phyloP scores from a whole-genome alignment of 345 rosid genomes.

The Euphorbia pulcherrima region DNA sequence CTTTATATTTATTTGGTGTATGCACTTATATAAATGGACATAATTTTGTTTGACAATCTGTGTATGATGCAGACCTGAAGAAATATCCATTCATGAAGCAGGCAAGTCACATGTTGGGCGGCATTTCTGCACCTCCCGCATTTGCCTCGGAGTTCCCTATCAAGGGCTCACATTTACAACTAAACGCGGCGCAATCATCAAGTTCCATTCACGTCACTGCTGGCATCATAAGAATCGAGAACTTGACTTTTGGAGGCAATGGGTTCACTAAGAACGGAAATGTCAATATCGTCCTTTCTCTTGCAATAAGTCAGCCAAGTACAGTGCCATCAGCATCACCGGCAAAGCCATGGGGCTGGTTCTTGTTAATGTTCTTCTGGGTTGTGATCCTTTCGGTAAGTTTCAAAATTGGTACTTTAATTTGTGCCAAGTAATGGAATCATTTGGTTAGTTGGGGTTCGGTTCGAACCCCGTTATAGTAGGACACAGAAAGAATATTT shows the following conservation, averaged over 20 bases:
- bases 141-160: constrained; percentile 64
- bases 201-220: constrained; percentile 71
- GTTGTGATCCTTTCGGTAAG: constrained; percentile 57
- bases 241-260: constrained; percentile 29
- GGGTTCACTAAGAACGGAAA: constrained; percentile 54
- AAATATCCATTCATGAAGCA: constrained; percentile 63
- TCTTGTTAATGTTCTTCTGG: constrained; percentile 57
- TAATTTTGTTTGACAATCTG: constrained; percentile 5
- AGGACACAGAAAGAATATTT: constrained; percentile 8
- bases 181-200: constrained; percentile 59
- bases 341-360: constrained; percentile 41
- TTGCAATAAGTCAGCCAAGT: constrained; percentile 21
- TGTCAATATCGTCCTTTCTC: constrained; percentile 51
- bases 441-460: constrained; percentile 7
- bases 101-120: constrained; percentile 74
- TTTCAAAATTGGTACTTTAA: constrained; percentile 47
- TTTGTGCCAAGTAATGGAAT: constrained; percentile 45
- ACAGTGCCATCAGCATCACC: constrained; percentile 22
- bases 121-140: constrained; percentile 63
- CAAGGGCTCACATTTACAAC: constrained; percentile 50
- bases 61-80: constrained; percentile 47
- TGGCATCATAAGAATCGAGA: constrained; percentile 70
- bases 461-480: constrained; percentile 17
- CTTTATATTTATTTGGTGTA: not conserved
- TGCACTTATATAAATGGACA: constrained; percentile 5